Base-by-base conservation (phyloP, 306 rosid species). In the Acacia acuminata region DNA sequence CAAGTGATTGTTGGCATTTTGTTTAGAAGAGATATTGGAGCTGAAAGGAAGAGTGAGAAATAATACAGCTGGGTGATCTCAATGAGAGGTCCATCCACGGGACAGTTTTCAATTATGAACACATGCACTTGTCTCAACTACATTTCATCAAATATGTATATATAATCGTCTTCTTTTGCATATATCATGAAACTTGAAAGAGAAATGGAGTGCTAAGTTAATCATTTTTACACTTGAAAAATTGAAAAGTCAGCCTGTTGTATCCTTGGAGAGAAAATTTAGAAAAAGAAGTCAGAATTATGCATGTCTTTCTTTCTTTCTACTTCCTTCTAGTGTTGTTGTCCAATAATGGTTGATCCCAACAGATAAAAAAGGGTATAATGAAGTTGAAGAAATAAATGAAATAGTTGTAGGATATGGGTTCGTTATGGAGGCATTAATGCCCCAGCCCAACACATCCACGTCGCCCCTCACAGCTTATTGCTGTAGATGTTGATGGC, bases 401-500 rank as follows among this genome's bases (percentile, higher is more conserved):
- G 2, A 63, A 42, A 43, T 27, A 16, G 34, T 60, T 44, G 58
- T 71, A 15, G 51, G 58, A 43, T 24, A 63, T 78, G 86, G 76
- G 65, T 32, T 75, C 71, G 76, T 36, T 38, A 74, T 44, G 78
- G 60, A 53, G 84, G 85, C 90, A 88, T 90, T 79, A 87, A 92
- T 84, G 84, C 75, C 80, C 86, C 88, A 86, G 76, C 91, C 86
- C 88, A 78, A 88, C 88, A 85, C 82, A 73, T 82, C 87, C 67
- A 79, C 85, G 76, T 87, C 92, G 3, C 83, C 69, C 89, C 85
- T 56, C 56, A 38, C 91, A 84, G 87, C 58, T 82, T 82, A 86
- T 85, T 93, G 92, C 88, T 83, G 85, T 84, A 72, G 94, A 91
- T 86, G 79, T 82, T 40, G 87, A 91, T 76, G 71, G 85, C 82